phyloP scores from a whole-genome alignment of 176 grass and related monocot genomes.

The Sorghum bicolor region Sorghum_bicolor_NCBIv3 NC_012877.2:2904501-2905000 shows the following conservation, averaged over 20 bases:
- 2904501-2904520: conserved; percentile 50
- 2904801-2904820: not conserved
- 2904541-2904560: conserved; percentile 59
- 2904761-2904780: not conserved
- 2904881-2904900: conserved; percentile 54
- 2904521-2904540: conserved; percentile 15
- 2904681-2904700: not conserved
- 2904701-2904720: not conserved
- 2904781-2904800: not conserved
- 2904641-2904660: conserved; percentile 35
- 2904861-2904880: conserved; percentile 60
- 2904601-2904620: conserved; percentile 68
- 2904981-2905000: conserved; percentile 21
- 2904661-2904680: not conserved
- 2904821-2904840: not conserved
- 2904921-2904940: conserved; percentile 53
- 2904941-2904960: conserved; percentile 53
- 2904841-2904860: conserved; percentile 70
- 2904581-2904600: conserved; percentile 52
- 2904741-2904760: not conserved
- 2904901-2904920: conserved; percentile 60
- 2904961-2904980: conserved; percentile 40
- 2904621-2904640: conserved; percentile 71
- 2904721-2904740: not conserved
- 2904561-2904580: conserved; percentile 74